phyloP scores from a whole-genome alignment of 2,329 filamentous ascomycete genomes.

The Botrytis fabae region DNA sequence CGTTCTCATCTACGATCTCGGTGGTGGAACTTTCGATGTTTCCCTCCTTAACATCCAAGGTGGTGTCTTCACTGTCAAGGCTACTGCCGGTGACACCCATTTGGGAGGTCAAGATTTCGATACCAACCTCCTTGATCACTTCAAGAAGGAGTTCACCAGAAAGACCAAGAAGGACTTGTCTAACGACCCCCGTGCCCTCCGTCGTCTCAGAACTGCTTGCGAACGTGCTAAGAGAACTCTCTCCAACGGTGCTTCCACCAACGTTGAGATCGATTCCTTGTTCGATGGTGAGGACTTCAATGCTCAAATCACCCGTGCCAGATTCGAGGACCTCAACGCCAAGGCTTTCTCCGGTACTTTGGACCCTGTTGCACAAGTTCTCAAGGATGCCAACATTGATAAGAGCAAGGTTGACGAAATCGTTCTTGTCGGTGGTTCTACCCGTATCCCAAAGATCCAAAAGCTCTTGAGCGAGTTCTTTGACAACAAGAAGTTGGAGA shows the following conservation, averaged over 20 bases:
- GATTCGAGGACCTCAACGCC: constrained; percentile 98
- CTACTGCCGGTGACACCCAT: constrained; percentile 96
- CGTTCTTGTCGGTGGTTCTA: constrained; percentile 97
- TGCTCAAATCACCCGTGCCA: constrained; percentile 93
- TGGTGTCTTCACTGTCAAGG: constrained; percentile 99
- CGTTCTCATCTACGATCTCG: constrained; percentile 99
- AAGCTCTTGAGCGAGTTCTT: constrained; percentile 99
- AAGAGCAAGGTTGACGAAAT: constrained; percentile 97
- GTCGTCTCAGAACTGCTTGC: constrained; percentile 94
- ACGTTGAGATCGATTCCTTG: constrained; percentile 97
- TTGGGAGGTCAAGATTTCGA: constrained; percentile 96
- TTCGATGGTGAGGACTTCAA: constrained; percentile 98
- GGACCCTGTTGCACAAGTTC: constrained; percentile 92
- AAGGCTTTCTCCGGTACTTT: constrained; percentile 93
- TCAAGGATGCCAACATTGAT: constrained; percentile 86
- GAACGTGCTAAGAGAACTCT: constrained; percentile 99
- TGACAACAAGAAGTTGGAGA: constrained; percentile 99
- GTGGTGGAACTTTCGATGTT: constrained; percentile 99
- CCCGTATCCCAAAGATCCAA: constrained; percentile 98
- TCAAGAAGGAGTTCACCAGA: constrained; percentile 88
- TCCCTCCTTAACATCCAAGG: constrained; percentile 98
- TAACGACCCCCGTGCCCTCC: constrained; percentile 85
- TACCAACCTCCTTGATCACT: constrained; percentile 91
- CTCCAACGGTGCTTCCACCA: constrained; percentile 95
- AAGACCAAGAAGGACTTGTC: constrained; percentile 81